Base-by-base conservation (phyloP, 176 grass and related monocot genomes). In the Panicum miliaceum region DNA sequence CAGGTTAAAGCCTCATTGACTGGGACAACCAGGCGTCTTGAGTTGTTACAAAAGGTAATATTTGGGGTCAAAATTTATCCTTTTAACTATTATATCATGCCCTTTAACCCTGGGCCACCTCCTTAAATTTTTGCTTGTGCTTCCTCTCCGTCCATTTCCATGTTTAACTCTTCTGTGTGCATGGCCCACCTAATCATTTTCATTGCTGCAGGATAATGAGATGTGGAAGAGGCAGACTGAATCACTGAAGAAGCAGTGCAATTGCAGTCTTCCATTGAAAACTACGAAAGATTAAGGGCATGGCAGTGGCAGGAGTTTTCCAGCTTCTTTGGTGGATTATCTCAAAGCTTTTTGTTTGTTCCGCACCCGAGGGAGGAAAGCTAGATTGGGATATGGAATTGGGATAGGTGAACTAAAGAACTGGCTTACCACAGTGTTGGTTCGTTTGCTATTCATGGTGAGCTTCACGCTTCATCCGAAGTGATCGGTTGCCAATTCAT, bases 1-100 rank as follows among this genome's bases (percentile, higher is more conserved):
- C 68, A 97, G 95, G 87, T 82, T 53, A 94, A 93, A 87, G 85
- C 86, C 63, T 85, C 82, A 3, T 77, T 93, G 54, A 26, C 92
- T 48, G 72, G 53, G 58, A 90, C 89, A 41, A 75, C 78, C 41
- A 94, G 35, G 67, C 84, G 84, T 64, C 66, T 91, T 47, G 61
- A 79, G 12, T 6, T 58, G 58, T 81, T 91, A 47, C 92, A 94
- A 59, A 94, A 93, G 92, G 95, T 97, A 80, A 25, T 18, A 29
- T 63, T n/a, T 14, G 23, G 1, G 38, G 19, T 26, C 37, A 32
- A 62, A 47, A 37, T 42, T 15, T 1, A 2, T 22, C n/a, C 27
- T 19, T 57, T 20, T 9, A 32, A 19, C 59, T 54, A 19, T 20
- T 79, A 8, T 65, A 48, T 2, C 46, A 64, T 42, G 12, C 5